Percentiles rank a stretch among this genome's conserved stretches.
phyloP scores from a whole-genome alignment of 2,329 filamentous ascomycete species.

The Cladosporium sp. region DNA sequence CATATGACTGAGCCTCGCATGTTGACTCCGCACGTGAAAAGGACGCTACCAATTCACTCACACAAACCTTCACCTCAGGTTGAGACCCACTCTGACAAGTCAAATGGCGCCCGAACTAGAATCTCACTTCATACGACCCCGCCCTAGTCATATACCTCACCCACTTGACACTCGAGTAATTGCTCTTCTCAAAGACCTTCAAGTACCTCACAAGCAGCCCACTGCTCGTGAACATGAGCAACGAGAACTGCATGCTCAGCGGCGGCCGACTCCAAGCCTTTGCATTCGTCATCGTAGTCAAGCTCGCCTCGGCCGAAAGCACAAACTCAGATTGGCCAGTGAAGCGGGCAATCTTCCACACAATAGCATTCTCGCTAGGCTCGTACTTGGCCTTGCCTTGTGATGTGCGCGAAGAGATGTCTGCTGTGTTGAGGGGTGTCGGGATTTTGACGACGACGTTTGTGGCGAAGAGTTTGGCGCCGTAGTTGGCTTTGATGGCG shows the following conservation, averaged over 20 bases:
- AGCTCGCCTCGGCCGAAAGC: conserved; percentile 84
- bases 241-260: conserved; percentile 83
- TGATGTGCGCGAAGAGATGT: conserved; percentile 86
- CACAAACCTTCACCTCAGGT: neutral
- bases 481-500: conserved; percentile 95
- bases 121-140: conserved; percentile 96
- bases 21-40: neutral
- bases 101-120: neutral
- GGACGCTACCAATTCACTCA: neutral
- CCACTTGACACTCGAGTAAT: conserved; percentile 99
- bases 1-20: neutral
- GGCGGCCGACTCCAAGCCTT: conserved; percentile 95
- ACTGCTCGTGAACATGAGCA: conserved; percentile 98
- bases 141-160: conserved; percentile 98
- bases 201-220: conserved; percentile 89
- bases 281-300: conserved; percentile 97
- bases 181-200: conserved; percentile 99
- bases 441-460: conserved; percentile 94
- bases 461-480: conserved; percentile 91
- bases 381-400: conserved; percentile 99
- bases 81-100: neutral
- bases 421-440: conserved; percentile 92
- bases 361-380: conserved; percentile 94
- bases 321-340: conserved; percentile 97
- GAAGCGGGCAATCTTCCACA: conserved; percentile 99